These are phyloP conservation scores for Dujonia santamariae DNA, from an alignment of 1,139 yeast species.

Conservation along the genomic window DNA sequence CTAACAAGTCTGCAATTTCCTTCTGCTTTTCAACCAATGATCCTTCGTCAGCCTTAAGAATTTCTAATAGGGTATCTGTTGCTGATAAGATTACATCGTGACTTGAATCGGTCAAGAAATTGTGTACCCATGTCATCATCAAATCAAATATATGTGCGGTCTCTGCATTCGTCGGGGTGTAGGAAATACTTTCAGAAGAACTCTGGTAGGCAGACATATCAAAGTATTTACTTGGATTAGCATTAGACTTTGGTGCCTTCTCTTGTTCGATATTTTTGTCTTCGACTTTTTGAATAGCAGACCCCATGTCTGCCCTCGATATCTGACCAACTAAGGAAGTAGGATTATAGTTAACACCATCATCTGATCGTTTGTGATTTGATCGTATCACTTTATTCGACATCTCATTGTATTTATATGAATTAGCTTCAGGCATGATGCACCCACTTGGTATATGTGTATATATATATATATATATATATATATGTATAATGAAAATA, in stretches of 20 bases:
- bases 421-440: conserved; percentile 7
- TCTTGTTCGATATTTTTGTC: conserved; percentile 5
- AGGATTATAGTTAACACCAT: conserved; percentile 57
- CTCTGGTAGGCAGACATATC: conserved; percentile 7
- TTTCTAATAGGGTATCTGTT: conserved; percentile 65
- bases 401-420: conserved; percentile 58
- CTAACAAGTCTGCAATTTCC: conserved; percentile 42
- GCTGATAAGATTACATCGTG: conserved; percentile 50
- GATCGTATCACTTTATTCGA: conserved; percentile 69
- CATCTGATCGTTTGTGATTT: conserved; percentile 46
- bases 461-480: no score
- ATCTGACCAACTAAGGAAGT: conserved; percentile 68
- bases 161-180: conserved; percentile 24
- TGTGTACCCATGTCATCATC: conserved; percentile 27
- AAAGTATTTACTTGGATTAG: neutral
- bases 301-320: conserved; percentile 67
- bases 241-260: conserved; percentile 9
- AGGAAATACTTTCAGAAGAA: conserved; percentile 19
- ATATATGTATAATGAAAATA: no score
- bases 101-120: conserved; percentile 32
- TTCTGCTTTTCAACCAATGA: conserved; percentile 29
- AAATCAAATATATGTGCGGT: conserved; percentile 27
- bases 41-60: conserved; percentile 46
- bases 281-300: conserved; percentile 26
- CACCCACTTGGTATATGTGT: no score